These are phyloP conservation scores for Rhytidiadelphus loreus DNA, from an alignment of 225 moss, liverwort and hornwort genomes.

Conservation along the genomic window DNA sequence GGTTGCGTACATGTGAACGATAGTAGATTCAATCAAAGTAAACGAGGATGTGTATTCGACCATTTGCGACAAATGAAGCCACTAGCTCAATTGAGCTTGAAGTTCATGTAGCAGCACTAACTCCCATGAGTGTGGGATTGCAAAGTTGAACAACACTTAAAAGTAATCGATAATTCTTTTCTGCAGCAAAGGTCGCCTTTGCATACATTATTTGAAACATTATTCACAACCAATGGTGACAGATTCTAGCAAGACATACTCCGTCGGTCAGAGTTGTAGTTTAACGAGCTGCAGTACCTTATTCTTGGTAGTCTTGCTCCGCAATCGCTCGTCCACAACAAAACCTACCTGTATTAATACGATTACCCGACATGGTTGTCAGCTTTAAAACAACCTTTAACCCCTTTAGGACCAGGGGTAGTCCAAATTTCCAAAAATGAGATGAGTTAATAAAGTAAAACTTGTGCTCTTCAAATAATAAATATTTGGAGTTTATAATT, in stretches of 20 bases:
- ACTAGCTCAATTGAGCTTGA: not conserved
- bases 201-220: not conserved
- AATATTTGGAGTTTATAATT: not conserved
- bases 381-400: not conserved
- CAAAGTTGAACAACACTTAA: not conserved
- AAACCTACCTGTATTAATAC: slow-evolving; percentile 64
- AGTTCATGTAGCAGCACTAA: not conserved
- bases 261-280: not conserved
- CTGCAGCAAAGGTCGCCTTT: not conserved
- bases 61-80: not conserved
- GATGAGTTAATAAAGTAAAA: not conserved
- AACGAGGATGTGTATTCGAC: not conserved
- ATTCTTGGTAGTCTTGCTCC: slow-evolving; percentile 71
- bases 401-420: not conserved
- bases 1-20: not conserved
- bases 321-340: slow-evolving; percentile 87
- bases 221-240: not conserved
- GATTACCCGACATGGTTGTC: not conserved
- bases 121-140: not conserved
- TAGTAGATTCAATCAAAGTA: not conserved
- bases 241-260: not conserved
- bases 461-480: not conserved
- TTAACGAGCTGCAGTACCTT: slow-evolving; percentile 27
- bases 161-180: not conserved
- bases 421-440: not conserved